Base-by-base conservation (phyloP, 2,329 filamentous ascomycete genomes). In the Colletotrichum tamarilloi region DNA sequence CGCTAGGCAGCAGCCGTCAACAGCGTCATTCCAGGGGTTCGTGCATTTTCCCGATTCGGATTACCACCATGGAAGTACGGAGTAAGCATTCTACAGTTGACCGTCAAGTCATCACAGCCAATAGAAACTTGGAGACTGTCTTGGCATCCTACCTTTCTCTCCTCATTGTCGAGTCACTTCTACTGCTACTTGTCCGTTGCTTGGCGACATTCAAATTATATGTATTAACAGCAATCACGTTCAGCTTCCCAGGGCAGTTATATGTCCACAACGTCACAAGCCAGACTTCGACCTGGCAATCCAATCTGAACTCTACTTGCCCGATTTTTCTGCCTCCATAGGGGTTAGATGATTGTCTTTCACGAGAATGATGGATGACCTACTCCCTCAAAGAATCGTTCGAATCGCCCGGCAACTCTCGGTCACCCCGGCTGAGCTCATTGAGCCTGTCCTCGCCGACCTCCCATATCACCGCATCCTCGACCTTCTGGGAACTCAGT, bases 381-480 rank as follows among this genome's bases (percentile, higher is more conserved):
- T 62, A 52, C 60, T 49, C n/a, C 42, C 60, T 30, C 38, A 24
- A n/a, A 38, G 60, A 19, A 32, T 62, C 26, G 19, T 52, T 19
- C 38, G 42, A 30, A 66, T 42, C 19, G 63, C 63, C 4, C 24
- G 24, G 16, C 52, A 35, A 7, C 63, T 66, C 9, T 46, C 63
- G 14, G 24, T 11, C 2, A 57, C 52, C 3, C 53, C 63, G 8
- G 2, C 28, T 14, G 63, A 66, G 63, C 35, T 66, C 9, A 46
- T 66, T 7, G 32, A 58, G 53, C 53, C 35, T 30, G 26, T 66
- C 16, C 32, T 66, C 9, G 63, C 53, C 63, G 63, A 46, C 24
- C 5, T 66, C 35, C 63, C 63, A 35, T 53, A 58, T 42, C 53
- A 66, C 24, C 53, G 53, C 1, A 53, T 66, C 9, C 63, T 66